Evolutionary conservation across 345 rosid genomes (phyloP), one percentile per base, ranked within the genome.

Genomic region (Citrus medica): DNA sequence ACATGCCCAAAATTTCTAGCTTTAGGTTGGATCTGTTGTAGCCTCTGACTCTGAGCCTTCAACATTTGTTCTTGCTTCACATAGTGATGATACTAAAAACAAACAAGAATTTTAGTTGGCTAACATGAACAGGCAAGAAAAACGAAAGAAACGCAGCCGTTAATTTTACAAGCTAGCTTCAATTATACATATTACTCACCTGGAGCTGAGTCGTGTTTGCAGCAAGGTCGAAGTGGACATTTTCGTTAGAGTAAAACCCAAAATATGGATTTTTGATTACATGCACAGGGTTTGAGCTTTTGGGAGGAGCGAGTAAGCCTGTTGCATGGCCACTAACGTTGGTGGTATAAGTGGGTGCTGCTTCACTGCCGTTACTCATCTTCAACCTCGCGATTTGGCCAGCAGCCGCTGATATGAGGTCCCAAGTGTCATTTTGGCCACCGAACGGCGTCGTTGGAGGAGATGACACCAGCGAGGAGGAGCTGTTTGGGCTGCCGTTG

Each of bases 341-440:
- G 72, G 72, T 40, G 53, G 53, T 24, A n/a, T 25, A 53, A 17
- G 70, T 84, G 28, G 80, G 51, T 22, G 63, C 85, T 66, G 79
- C 81, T 28, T 32, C 35, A 3, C 37, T 9, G 10, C 27, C 10
- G 27, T 81, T 64, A 24, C 78, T 81, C 77, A 66, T 61, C 81
- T 85, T 86, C 77, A 92, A 70, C 83, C 90, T 87, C 24, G 94
- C 96, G 10, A 93, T 91, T 82, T 92, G 90, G 19, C 89, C 89
- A 5, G 98, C 97, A 17, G 93, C 98, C 7, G 92, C 93, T 6
- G 83, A 85, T 3, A 93, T 83, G 38, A 93, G 87, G 79, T 90
- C 93, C 91, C 88, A 82, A 2, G 91, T 80, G 76, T 83, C 84
- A 37, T 86, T 81, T 75, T 77, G 68, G 38, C 55, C 73, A 74